Evolutionary conservation across 805 yeast species (phyloP).

Genomic region (Scheffersomyces ergatensis): DNA sequence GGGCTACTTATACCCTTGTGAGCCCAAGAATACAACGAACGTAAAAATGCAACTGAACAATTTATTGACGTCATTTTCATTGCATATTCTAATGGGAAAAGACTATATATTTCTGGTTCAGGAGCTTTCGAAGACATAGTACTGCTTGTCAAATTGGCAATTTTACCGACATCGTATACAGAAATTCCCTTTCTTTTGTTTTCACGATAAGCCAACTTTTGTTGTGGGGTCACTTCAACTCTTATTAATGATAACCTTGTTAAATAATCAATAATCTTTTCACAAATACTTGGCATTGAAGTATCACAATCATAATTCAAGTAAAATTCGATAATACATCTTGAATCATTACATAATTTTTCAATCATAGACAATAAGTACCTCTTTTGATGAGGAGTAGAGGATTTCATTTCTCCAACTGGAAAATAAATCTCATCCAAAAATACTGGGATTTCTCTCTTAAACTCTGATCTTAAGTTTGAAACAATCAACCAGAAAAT

Average conservation of each 20-base stretch:
- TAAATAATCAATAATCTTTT: slow-evolving; percentile 73
- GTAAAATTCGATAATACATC: slow-evolving; percentile 87
- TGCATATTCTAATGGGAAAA: slow-evolving; percentile 77
- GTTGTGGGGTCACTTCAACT: slow-evolving; percentile 69
- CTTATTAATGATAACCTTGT: slow-evolving; percentile 69
- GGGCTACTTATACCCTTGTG: slow-evolving; percentile 46
- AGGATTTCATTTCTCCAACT: slow-evolving; percentile 84
- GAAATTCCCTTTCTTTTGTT: slow-evolving; percentile 54
- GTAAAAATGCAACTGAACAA: slow-evolving; percentile 76
- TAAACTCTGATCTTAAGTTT: slow-evolving; percentile 82
- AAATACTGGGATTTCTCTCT: slow-evolving; percentile 90
- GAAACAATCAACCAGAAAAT: slow-evolving; percentile 88
- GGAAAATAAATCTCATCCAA: slow-evolving; percentile 93
- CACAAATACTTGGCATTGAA: slow-evolving; percentile 79
- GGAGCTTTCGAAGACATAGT: slow-evolving; percentile 57
- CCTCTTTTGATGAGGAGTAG: slow-evolving; percentile 90
- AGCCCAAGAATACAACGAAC: slow-evolving; percentile 85
- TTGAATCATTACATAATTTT: slow-evolving; percentile 81
- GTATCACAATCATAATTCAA: slow-evolving; percentile 94
- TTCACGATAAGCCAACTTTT: slow-evolving; percentile 48
- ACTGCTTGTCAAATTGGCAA: slow-evolving; percentile 74
- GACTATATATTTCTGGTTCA: slow-evolving; percentile 49
- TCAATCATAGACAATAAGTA: slow-evolving; percentile 80
- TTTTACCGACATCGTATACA: slow-evolving; percentile 68
- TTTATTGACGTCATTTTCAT: slow-evolving; percentile 78